Percentiles rank a stretch among this genome's conserved stretches.
These are phyloP conservation scores for Colletotrichum shisoi DNA, from an alignment of 2,329 filamentous ascomycete species.

Conservation along the genomic window DNA sequence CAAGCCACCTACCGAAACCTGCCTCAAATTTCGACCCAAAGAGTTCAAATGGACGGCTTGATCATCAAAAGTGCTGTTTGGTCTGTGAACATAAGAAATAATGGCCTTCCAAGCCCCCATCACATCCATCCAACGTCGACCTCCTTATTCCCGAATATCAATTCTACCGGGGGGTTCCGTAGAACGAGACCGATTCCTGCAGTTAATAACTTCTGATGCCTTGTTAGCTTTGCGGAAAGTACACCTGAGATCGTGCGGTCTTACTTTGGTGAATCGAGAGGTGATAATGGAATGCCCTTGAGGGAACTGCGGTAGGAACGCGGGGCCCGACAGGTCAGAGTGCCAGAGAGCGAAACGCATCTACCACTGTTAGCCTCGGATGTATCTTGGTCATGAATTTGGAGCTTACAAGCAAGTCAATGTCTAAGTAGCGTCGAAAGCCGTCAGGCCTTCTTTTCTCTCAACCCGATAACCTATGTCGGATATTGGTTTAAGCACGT, in stretches of 20 bases:
- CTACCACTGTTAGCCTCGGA: not conserved
- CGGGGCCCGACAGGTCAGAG: not conserved
- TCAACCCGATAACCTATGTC: not conserved
- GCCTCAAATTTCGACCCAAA: not conserved
- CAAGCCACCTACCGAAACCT: not conserved
- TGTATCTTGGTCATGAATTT: not conserved
- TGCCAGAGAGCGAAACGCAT: not conserved
- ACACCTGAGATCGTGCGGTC: not conserved
- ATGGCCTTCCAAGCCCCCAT: not conserved
- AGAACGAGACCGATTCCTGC: not conserved
- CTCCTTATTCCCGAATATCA: not conserved
- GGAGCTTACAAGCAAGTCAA: not conserved
- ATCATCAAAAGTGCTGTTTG: not conserved
- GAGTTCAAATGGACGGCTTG: not conserved
- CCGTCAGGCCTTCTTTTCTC: not conserved
- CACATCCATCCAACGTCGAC: not conserved
- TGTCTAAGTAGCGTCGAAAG: not conserved
- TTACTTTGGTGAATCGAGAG: not conserved
- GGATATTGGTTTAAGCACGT: not conserved
- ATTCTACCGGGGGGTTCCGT: not conserved
- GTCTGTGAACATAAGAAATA: not conserved
- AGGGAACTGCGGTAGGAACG: not conserved
- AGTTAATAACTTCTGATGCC: not conserved
- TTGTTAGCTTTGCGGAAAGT: not conserved
- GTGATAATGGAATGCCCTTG: not conserved